phyloP scores from a whole-genome alignment of 768 basidiomycete genomes.

The Leucogyrophana mollusca region DNA sequence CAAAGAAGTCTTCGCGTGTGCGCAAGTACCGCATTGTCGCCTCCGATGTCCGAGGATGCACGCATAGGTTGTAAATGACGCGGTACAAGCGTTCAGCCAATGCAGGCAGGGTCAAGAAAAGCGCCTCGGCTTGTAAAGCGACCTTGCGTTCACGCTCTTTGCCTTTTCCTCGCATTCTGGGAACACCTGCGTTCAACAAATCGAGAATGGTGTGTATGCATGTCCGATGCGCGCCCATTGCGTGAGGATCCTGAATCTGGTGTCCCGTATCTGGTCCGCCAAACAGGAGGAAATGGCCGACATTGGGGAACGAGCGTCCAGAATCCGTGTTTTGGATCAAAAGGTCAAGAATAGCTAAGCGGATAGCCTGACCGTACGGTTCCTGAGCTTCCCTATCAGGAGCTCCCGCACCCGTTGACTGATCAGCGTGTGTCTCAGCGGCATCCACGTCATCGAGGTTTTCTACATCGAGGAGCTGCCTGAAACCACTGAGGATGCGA shows the following conservation, averaged over 20 bases:
- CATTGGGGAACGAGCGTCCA: constrained; percentile 67
- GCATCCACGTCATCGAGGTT: constrained; percentile 57
- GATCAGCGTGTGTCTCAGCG: constrained; percentile 60
- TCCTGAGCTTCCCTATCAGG: constrained; percentile 47
- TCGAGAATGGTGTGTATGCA: constrained; percentile 82
- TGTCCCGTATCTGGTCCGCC: constrained; percentile 58
- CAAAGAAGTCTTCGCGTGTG: constrained; percentile 86
- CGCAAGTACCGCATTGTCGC: constrained; percentile 83
- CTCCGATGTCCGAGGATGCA: constrained; percentile 81
- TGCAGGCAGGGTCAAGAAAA: constrained; percentile 65
- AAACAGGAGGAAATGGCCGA: constrained; percentile 87
- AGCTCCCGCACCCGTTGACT: constrained; percentile 73
- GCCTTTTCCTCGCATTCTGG: constrained; percentile 47
- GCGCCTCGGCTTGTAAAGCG: constrained; percentile 38
- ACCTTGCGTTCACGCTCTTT: constrained; percentile 36
- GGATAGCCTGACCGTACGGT: constrained; percentile 63
- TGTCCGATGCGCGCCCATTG: constrained; percentile 64
- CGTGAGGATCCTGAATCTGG: constrained; percentile 76
- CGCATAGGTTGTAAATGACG: constrained; percentile 81
- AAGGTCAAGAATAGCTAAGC: constrained; percentile 77
- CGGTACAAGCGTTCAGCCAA: constrained; percentile 86
- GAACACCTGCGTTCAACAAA: constrained; percentile 70
- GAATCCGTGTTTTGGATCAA: constrained; percentile 74
- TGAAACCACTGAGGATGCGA: constrained; percentile 81
- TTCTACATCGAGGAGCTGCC: constrained; percentile 61